Evolutionary conservation across 2,329 filamentous ascomycete genomes (phyloP).

Genomic region (Colletotrichum sojae): DNA sequence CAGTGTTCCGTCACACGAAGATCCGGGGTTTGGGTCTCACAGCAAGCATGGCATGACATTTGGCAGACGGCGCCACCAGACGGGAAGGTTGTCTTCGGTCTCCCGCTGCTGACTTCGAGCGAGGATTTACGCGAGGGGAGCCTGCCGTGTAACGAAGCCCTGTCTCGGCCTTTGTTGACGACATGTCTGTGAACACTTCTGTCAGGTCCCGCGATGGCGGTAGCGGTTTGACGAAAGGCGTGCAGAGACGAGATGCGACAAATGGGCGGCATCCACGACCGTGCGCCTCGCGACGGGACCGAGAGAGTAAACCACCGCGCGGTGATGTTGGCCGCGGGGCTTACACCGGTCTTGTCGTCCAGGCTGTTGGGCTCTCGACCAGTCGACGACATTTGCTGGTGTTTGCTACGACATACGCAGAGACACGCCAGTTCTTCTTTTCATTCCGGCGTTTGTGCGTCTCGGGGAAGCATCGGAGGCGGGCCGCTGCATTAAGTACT

Average conservation of each 20-base stretch:
- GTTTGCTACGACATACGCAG: too few species aligned
- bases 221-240: background rate
- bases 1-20: constrained; percentile 24
- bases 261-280: constrained; percentile 9
- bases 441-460: background rate
- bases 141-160: constrained; percentile 2
- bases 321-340: background rate
- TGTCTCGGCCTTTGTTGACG: constrained; percentile 4
- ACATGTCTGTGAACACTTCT: background rate
- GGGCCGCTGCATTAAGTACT: constrained; percentile 13
- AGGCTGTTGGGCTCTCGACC: background rate
- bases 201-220: constrained; percentile 10
- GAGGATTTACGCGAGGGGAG: constrained; percentile 12
- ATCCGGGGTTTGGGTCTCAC: constrained; percentile 30
- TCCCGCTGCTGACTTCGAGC: constrained; percentile 2
- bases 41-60: constrained; percentile 18
- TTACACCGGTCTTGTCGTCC: constrained; percentile 12
- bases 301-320: background rate
- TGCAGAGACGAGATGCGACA: constrained; percentile 7
- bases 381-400: background rate
- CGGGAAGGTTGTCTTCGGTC: background rate
- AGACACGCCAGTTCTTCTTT: background rate
- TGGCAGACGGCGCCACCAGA: constrained; percentile 8
- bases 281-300: background rate
- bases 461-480: constrained; percentile 10